Base-by-base conservation (phyloP, 306 rosid species). In the Amphicarpaea edgeworthii region DNA sequence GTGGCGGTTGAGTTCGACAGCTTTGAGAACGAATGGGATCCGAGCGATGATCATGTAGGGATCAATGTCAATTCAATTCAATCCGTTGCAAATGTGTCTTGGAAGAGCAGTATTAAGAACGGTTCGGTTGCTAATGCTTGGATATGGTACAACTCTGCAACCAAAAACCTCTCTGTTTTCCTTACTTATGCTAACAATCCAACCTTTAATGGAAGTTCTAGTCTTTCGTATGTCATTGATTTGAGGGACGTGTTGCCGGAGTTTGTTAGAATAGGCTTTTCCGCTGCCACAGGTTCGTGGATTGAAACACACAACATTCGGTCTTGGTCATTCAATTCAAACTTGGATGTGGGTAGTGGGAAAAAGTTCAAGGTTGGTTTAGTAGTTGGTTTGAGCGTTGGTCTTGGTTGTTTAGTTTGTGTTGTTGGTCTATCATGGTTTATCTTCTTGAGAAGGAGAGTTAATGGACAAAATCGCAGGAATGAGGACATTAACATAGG, bases 1-100 rank as follows among this genome's bases (percentile, higher is more conserved):
- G 88, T 93, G 28, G 97, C 92, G 0, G 92, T 93, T 34, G 97
- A 93, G 84, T 85, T 93, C 54, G 98, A 93, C 71, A 85, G 87
- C 54, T 73, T 21, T 9, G 0, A 0, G 17, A 77, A 91, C 7
- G 2, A 0, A 0, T 93, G 98, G 96, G 98, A 91, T 83, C 86
- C 96, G 3, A 81, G 46, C 6, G 21, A 73, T 1, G 69, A 89
- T 65, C 98, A 93, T 47, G 79, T 89, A 0, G 97, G 98, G 68
- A 91, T 93, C 67, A 72, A 91, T 47, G 77, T 91, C 30, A 84
- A 91, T 45, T 89, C 97, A 15, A 86, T 93, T 21, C 2, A 16
- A 15, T 93, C 97, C 2, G 86, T 67, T 5, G 1, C 69, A 9
- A 60, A 42, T 71, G 79, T 86, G 0, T 15, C 43, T 3, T 89